These are phyloP conservation scores for Colletotrichum graminicola DNA, from an alignment of 2,329 filamentous ascomycete species.

Conservation along the genomic window DNA sequence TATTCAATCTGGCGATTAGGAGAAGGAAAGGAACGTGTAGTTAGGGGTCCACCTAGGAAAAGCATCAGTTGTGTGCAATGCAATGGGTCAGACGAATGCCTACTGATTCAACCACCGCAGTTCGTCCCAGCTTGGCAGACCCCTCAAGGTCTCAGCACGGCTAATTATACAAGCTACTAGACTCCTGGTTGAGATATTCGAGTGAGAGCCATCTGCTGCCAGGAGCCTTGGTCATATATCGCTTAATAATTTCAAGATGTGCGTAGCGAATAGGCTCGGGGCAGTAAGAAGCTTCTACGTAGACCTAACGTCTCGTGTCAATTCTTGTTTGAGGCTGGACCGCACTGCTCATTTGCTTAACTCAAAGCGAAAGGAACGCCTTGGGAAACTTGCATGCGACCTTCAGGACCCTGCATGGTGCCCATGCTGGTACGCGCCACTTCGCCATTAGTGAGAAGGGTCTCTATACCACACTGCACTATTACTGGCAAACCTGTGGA, in stretches of 20 bases:
- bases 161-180: slow-evolving; percentile 48
- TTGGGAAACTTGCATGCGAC: slow-evolving; percentile 51
- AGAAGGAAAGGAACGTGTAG: slow-evolving; percentile 57
- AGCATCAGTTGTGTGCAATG: not conserved
- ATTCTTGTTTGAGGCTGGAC: slow-evolving; percentile 55
- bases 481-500: slow-evolving; percentile 15
- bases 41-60: slow-evolving; percentile 54
- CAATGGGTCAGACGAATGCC: not conserved
- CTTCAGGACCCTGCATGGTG: slow-evolving; percentile 52
- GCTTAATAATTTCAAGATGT: slow-evolving; percentile 29
- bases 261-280: slow-evolving; percentile 46
- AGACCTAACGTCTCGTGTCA: slow-evolving; percentile 58
- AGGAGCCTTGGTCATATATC: slow-evolving; percentile 31
- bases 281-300: slow-evolving; percentile 58
- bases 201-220: slow-evolving; percentile 36
- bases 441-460: slow-evolving; percentile 57
- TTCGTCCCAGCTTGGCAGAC: slow-evolving; percentile 54
- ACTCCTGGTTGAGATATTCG: slow-evolving; percentile 41
- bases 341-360: slow-evolving; percentile 53
- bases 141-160: slow-evolving; percentile 44
- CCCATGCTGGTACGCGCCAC: slow-evolving; percentile 62
- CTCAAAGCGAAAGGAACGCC: slow-evolving; percentile 44
- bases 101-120: slow-evolving; percentile 52
- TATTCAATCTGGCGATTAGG: no score
- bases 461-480: no score